Base-by-base conservation (phyloP, 805 yeast genomes). In the Priceomyces haplophilus region DNA sequence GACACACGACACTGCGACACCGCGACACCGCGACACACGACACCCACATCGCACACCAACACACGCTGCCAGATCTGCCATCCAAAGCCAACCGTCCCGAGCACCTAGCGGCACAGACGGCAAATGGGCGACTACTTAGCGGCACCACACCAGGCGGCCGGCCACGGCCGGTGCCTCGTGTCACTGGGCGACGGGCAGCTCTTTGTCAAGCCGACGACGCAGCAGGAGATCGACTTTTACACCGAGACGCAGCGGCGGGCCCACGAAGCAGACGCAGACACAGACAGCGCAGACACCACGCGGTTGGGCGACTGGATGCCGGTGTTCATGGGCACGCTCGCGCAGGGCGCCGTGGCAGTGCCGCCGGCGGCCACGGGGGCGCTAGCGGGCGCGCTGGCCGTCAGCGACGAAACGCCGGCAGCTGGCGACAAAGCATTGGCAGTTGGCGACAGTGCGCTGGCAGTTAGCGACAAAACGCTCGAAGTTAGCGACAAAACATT, bases 121-220 rank as follows among this genome's bases (percentile, higher is more conserved):
- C 8, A 6, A 23, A 36, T 36, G 39, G 17, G 15, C 3, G 39
- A 16, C 15, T 48, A 47, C 37, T 34, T 41, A 3, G 53, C 53
- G 7, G 46, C 61, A 8, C 40, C 43, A n/a, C 87, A 85, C 55
- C 85, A 82, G 62, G 98, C 93, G 2, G 98, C 97, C 0, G 99
- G 99, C 4, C 99, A 91, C 55, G 86, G 74, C 4, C 98, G 96
- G 0, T 77, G 85, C 2, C 52, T 88, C 41, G 76, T 78, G 3
- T 50, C 55, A 8, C 80, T 80, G 48, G 73, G 61, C 5, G 78
- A 76, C 32, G 95, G 89, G 0, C 63, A 78, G 6, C 65, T 91
- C 12, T 84, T 90, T 50, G 78, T 87, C 43, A 91, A 93, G 61
- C 82, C 83, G 0, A 71, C 90, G 0, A 58, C 65, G 0, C 62